Percentiles rank a stretch among this genome's conserved stretches.
Conservation (phyloP, 306 rosid species). For the Geum urbanum region DNA sequence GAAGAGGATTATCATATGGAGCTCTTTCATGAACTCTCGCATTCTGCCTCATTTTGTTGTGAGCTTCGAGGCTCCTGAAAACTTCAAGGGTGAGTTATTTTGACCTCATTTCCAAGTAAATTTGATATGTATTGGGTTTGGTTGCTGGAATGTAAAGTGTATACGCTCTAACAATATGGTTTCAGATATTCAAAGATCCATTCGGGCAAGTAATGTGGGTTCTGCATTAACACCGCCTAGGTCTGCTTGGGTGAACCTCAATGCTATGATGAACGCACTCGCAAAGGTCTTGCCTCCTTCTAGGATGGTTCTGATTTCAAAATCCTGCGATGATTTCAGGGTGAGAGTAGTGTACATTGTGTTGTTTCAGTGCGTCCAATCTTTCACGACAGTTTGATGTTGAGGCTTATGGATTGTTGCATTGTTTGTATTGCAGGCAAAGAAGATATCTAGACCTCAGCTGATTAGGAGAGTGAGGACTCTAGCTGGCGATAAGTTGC, state of each 20-base stretch:
- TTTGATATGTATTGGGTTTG: background rate
- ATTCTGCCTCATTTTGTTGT: slow-evolving; percentile 41
- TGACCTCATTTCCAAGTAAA: background rate
- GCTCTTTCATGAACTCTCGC: slow-evolving; percentile 49
- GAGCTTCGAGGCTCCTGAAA: slow-evolving; percentile 34
- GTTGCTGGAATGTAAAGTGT: background rate
- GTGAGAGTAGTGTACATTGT: slow-evolving; percentile 23
- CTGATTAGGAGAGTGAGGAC: slow-evolving; percentile 32
- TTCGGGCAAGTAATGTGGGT: slow-evolving; percentile 4
- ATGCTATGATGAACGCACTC: slow-evolving; percentile 33
- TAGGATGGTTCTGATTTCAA: slow-evolving; percentile 30
- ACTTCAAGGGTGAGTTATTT: slow-evolving; percentile 18
- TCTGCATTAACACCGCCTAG: slow-evolving; percentile 7
- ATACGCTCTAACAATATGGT: background rate
- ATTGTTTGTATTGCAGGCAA: slow-evolving; percentile 30
- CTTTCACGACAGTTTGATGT: background rate
- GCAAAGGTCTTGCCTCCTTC: slow-evolving; percentile 31
- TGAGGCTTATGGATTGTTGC: background rate
- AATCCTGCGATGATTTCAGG: slow-evolving; percentile 27
- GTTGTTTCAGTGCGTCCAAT: background rate
- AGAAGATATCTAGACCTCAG: slow-evolving; percentile 22
- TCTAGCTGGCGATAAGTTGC: slow-evolving; percentile 27
- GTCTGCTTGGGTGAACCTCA: slow-evolving; percentile 32
- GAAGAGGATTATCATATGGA: slow-evolving; percentile 39
- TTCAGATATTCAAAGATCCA: slow-evolving; percentile 31